These are phyloP conservation scores for Leccinellum albellum DNA, from an alignment of 768 basidiomycete species.

Conservation along the genomic window DNA sequence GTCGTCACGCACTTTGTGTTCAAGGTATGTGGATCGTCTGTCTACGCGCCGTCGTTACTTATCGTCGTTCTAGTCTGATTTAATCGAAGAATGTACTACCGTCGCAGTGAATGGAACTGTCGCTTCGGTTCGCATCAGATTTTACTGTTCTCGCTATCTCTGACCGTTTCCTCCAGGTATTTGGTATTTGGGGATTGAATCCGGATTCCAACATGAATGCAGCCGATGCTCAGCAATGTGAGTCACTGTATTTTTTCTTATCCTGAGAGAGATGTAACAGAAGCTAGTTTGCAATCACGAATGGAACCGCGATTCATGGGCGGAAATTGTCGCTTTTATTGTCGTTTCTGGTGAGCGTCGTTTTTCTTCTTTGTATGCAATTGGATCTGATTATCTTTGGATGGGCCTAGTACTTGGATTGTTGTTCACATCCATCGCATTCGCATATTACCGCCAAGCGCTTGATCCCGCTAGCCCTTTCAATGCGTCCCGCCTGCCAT, in stretches of 20 bases:
- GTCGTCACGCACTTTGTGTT: constrained; percentile 62
- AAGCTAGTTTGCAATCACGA: constrained; percentile 54
- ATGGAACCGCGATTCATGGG: constrained; percentile 66
- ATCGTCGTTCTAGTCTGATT: constrained; percentile 40
- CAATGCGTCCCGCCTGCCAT: constrained; percentile 47
- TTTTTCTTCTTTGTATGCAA: no score
- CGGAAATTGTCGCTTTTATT: constrained; percentile 61
- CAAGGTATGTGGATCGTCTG: constrained; percentile 45
- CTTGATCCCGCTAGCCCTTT: constrained; percentile 61
- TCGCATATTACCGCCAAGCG: constrained; percentile 71
- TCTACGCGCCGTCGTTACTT: neutral
- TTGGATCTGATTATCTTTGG: neutral
- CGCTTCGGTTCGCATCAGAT: constrained; percentile 28
- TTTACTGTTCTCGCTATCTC: neutral
- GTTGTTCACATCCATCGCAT: constrained; percentile 64
- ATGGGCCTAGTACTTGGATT: constrained; percentile 44
- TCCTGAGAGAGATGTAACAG: constrained; percentile 7
- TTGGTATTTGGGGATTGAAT: constrained; percentile 54
- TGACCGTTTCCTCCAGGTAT: constrained; percentile 33
- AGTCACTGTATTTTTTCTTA: constrained; percentile 17
- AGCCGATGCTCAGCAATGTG: constrained; percentile 47
- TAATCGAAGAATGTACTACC: constrained; percentile 53
- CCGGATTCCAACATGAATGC: constrained; percentile 27
- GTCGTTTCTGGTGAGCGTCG: constrained; percentile 50
- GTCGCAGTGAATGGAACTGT: constrained; percentile 35